Evolutionary conservation across 2,329 filamentous ascomycete species (phyloP).

Genomic region (Diaporthe vexans): DNA sequence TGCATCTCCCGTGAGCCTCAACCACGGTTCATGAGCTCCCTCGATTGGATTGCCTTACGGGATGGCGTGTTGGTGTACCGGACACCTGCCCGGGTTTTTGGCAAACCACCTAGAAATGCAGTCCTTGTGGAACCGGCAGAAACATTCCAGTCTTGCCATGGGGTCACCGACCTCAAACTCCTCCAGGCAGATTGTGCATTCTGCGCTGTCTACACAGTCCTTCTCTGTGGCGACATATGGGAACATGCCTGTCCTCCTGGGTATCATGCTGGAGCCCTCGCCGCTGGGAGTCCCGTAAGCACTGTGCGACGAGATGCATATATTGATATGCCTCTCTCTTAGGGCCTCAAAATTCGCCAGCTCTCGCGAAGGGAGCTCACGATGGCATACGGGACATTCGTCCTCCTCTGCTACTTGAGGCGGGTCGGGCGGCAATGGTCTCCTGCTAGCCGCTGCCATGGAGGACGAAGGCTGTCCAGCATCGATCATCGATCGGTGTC

Average conservation of each 20-base stretch:
- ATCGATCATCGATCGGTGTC: conserved; percentile 52
- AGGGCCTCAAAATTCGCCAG: conserved; percentile 67
- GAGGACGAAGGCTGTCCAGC: conserved; percentile 51
- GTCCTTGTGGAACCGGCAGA: conserved; percentile 73
- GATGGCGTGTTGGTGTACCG: conserved; percentile 75
- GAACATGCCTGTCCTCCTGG: conserved; percentile 72
- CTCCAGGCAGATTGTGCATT: conserved; percentile 78
- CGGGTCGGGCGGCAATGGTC: conserved; percentile 57
- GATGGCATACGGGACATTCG: conserved; percentile 83
- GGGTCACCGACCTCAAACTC: conserved; percentile 73
- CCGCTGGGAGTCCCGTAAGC: conserved; percentile 53
- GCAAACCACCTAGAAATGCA: conserved; percentile 76
- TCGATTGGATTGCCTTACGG: conserved; percentile 61
- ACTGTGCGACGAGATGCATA: conserved; percentile 70
- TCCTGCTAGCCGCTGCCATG: conserved; percentile 51
- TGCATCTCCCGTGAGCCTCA: not conserved
- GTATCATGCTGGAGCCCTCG: conserved; percentile 44
- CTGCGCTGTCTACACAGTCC: conserved; percentile 76
- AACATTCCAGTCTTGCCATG: conserved; percentile 77
- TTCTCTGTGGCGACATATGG: conserved; percentile 76
- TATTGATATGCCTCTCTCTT: conserved; percentile 70
- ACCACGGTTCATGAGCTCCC: not conserved
- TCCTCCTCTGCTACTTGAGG: conserved; percentile 78
- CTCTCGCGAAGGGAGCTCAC: conserved; percentile 73
- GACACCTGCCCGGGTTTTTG: conserved; percentile 73